Percentiles rank a stretch among this genome's conserved stretches.
phyloP scores from a whole-genome alignment of 2,329 filamentous ascomycete genomes.

The Ophiostoma quercus region DNA sequence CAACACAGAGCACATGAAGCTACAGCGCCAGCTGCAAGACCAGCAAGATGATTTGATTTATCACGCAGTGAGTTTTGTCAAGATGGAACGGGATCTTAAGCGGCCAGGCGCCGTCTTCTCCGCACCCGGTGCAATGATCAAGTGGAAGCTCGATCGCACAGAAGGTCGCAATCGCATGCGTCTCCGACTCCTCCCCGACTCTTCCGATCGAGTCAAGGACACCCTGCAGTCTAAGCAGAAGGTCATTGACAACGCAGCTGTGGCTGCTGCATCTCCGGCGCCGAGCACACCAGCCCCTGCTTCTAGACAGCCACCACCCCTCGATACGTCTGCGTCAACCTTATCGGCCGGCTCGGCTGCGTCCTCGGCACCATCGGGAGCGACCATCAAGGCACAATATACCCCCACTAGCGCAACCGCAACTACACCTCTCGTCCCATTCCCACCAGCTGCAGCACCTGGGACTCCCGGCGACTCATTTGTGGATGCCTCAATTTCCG shows the following conservation, averaged over 20 bases:
- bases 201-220: conserved; percentile 54
- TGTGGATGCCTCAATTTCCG: neutral
- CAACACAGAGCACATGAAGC: conserved; percentile 83
- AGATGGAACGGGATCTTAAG: conserved; percentile 71
- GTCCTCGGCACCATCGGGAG: neutral
- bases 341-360: neutral
- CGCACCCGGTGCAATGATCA: conserved; percentile 46
- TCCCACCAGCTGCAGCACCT: neutral
- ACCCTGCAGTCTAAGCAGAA: conserved; percentile 73
- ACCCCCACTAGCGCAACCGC: neutral
- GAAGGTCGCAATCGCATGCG: conserved; percentile 96
- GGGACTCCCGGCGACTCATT: neutral
- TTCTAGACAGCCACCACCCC: neutral
- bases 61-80: conserved; percentile 67
- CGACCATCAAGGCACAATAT: neutral
- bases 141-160: conserved; percentile 92
- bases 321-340: conserved; percentile 10
- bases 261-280: conserved; percentile 19
- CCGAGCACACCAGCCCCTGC: neutral
- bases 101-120: conserved; percentile 78
- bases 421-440: neutral
- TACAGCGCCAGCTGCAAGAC: conserved; percentile 83
- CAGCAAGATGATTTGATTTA: conserved; percentile 85
- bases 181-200: conserved; percentile 76
- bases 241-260: conserved; percentile 22